These are phyloP conservation scores for Alternaria sp. DNA, from an alignment of 2,329 filamentous ascomycete genomes.

Conservation along the genomic window DNA sequence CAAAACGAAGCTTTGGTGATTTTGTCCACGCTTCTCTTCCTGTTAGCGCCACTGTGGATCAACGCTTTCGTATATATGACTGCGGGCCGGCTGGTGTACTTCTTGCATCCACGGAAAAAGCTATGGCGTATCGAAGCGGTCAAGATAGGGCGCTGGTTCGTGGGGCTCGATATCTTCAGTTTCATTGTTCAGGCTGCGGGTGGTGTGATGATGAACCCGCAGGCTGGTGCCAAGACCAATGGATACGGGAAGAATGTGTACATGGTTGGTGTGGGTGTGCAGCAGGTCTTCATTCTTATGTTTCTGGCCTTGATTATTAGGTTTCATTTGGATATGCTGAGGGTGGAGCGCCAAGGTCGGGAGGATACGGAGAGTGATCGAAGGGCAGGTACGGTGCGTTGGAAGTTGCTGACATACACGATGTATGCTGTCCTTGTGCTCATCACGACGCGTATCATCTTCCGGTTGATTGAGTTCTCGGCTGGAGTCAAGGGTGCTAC, in stretches of 20 bases:
- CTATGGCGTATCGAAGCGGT: slow-evolving; percentile 47
- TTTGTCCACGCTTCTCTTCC: background rate
- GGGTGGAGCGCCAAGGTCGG: background rate
- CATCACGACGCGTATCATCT: slow-evolving; percentile 63
- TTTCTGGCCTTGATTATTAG: background rate
- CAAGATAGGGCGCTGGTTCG: slow-evolving; percentile 24
- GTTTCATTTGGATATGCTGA: background rate
- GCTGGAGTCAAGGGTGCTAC: slow-evolving; percentile 50
- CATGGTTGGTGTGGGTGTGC: background rate
- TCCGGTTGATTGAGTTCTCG: slow-evolving; percentile 64
- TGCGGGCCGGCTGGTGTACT: slow-evolving; percentile 49
- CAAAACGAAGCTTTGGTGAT: background rate
- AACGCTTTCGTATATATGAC: slow-evolving; percentile 55
- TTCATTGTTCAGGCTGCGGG: background rate
- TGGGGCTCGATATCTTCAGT: background rate
- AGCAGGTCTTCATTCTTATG: background rate
- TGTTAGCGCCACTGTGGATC: slow-evolving; percentile 43
- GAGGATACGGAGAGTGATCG: fast-evolving
- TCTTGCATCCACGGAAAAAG: slow-evolving; percentile 44
- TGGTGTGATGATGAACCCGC: background rate
- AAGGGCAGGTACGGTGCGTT: background rate
- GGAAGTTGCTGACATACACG: slow-evolving; percentile 43
- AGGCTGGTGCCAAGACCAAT: background rate
- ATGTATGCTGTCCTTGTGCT: slow-evolving; percentile 52
- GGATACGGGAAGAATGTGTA: background rate